These are phyloP conservation scores for Davidsoniella australis DNA, from an alignment of 2,329 filamentous ascomycete genomes.

Conservation along the genomic window DNA sequence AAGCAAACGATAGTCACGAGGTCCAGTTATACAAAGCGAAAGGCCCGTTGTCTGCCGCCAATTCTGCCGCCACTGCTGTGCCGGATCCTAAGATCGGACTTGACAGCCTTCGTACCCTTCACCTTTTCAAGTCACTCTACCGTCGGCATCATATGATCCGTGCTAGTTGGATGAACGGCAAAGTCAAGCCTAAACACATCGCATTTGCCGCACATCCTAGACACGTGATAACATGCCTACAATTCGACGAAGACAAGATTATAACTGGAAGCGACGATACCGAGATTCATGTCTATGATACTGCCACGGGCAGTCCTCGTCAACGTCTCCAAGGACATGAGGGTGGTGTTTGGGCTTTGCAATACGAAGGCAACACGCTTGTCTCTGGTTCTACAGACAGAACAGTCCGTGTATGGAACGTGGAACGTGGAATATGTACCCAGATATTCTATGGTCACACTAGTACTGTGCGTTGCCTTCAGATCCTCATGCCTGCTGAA, in stretches of 20 bases:
- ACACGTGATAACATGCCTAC: slow-evolving; percentile 92
- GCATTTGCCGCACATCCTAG: slow-evolving; percentile 85
- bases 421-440: slow-evolving; percentile 78
- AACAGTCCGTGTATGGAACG: slow-evolving; percentile 98
- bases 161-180: slow-evolving; percentile 78
- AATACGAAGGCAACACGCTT: slow-evolving; percentile 87
- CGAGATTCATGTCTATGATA: slow-evolving; percentile 95
- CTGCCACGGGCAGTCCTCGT: slow-evolving; percentile 73
- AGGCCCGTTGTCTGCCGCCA: slow-evolving; percentile 73
- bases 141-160: slow-evolving; percentile 82
- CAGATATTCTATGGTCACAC: slow-evolving; percentile 97
- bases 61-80: slow-evolving; percentile 64
- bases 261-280: slow-evolving; percentile 95
- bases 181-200: slow-evolving; percentile 72
- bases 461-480: slow-evolving; percentile 86
- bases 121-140: slow-evolving; percentile 93
- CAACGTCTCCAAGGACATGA: slow-evolving; percentile 84
- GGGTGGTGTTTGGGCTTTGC: slow-evolving; percentile 91
- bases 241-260: slow-evolving; percentile 97
- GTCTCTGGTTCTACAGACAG: slow-evolving; percentile 94
- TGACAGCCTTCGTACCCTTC: slow-evolving; percentile 61
- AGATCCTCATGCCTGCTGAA: slow-evolving; percentile 78
- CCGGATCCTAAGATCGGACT: slow-evolving; percentile 69
- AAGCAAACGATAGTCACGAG: too few species aligned
- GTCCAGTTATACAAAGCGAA: slow-evolving; percentile 39